Evolutionary conservation across 345 rosid genomes (phyloP), one percentile per base, ranked within the genome.

Genomic region (Dipteronia sinensis): DNA sequence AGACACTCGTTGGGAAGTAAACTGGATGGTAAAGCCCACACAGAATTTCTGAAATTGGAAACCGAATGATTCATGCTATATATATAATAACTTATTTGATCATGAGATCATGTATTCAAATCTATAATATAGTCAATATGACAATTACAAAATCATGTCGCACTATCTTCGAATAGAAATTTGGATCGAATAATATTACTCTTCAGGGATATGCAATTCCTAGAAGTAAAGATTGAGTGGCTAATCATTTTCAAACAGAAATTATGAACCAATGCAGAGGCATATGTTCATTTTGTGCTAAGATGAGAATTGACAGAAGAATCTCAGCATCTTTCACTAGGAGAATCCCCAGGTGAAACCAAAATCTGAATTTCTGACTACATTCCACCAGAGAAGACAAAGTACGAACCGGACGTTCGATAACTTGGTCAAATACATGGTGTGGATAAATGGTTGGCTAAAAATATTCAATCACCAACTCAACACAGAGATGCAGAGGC

Each of bases 11-110:
- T 74, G 6, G 22, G 23, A 5, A 56, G 74, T 67, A 78, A 69
- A 64, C 70, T 44, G 76, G 75, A 74, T 0, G 76, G 79, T 11
- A 78, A 74, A 76, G 76, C 76, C 12, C 73, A 67, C 40, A 67
- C 64, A 1, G 71, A 65, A 2, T 75, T 17, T 27, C 70, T 64
- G 61, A 74, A 64, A 25, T 12, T 74, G 47, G 7, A 64, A 19
- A 17, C 12, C 29, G 20, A 47, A 64, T 46, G n/a, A 29, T 64
- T 64, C 19, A 3, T 63, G 42, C 17, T 19, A 1, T 8, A 17
- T 17, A 5, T 31, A 31, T 31, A n/a, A n/a, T n/a, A n/a, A n/a
- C n/a, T n/a, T n/a, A n/a, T n/a, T n/a, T n/a, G n/a, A n/a, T n/a
- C n/a, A n/a, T n/a, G n/a, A n/a, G n/a, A n/a, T n/a, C 27, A 27